Evolutionary conservation across 352 stramenopile species (phyloP).

Genomic region (Phytophthora nicotianae): DNA sequence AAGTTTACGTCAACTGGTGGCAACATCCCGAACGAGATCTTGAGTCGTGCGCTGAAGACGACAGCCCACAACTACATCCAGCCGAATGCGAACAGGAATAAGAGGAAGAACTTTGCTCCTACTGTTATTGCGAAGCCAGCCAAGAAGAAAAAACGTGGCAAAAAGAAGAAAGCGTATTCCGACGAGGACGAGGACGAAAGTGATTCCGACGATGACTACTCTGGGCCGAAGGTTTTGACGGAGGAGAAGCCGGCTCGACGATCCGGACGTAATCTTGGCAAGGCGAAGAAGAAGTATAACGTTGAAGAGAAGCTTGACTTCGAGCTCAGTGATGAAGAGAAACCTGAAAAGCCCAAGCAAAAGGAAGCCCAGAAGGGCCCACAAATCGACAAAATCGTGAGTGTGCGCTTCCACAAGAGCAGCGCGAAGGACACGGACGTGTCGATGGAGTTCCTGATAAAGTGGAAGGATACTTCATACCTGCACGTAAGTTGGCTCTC

Average conservation of each 20-base stretch:
- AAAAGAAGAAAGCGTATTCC: slow-evolving; percentile 70
- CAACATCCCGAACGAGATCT: slow-evolving; percentile 77
- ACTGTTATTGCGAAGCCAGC: slow-evolving; percentile 58
- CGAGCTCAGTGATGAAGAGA: slow-evolving; percentile 78
- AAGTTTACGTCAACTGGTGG: slow-evolving; percentile 87
- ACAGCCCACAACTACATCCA: slow-evolving; percentile 65
- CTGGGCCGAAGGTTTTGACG: slow-evolving; percentile 39
- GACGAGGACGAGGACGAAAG: slow-evolving; percentile 85
- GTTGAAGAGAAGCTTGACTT: slow-evolving; percentile 84
- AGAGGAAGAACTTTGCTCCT: slow-evolving; percentile 75
- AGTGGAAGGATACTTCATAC: slow-evolving; percentile 98
- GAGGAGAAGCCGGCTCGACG: slow-evolving; percentile 68
- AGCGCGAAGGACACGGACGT: slow-evolving; percentile 51
- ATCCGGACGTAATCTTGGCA: slow-evolving; percentile 83
- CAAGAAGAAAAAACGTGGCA: slow-evolving; percentile 73
- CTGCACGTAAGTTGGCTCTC: slow-evolving; percentile 98
- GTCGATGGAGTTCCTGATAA: slow-evolving; percentile 98
- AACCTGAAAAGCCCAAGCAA: slow-evolving; percentile 33
- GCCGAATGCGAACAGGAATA: slow-evolving; percentile 63
- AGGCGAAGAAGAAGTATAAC: slow-evolving; percentile 87
- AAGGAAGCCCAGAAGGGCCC: slow-evolving; percentile 64
- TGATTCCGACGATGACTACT: slow-evolving; percentile 63
- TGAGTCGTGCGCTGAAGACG: slow-evolving; percentile 73
- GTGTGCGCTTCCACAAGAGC: slow-evolving; percentile 80
- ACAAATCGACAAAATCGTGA: slow-evolving; percentile 95